Conservation (phyloP, 164 flowering plant genomes). For the Malania oleifera region DNA sequence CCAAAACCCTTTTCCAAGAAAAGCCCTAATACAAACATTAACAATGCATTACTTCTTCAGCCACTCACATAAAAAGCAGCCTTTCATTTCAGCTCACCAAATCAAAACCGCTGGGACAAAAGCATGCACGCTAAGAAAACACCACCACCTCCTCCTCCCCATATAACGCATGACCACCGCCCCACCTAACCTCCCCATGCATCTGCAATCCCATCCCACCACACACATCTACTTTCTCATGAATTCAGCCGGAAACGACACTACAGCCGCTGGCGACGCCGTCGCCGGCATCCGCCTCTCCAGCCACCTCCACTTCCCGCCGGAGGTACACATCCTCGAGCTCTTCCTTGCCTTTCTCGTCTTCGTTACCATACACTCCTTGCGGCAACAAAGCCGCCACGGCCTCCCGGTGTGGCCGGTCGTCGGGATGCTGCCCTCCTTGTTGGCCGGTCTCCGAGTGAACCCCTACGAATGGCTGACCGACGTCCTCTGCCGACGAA, state of each 20-base stretch:
- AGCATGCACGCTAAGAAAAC: slow-evolving; percentile 43
- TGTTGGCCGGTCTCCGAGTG: slow-evolving; percentile 31
- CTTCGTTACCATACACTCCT: slow-evolving; percentile 49
- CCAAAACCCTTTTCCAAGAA: slow-evolving; percentile 1
- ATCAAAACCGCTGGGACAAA: slow-evolving; percentile 36
- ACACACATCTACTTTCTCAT: no score
- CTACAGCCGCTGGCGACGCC: slow-evolving; percentile 1
- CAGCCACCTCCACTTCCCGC: slow-evolving; percentile 22
- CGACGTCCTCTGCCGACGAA: slow-evolving; percentile 31
- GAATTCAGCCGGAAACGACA: slow-evolving; percentile 24
- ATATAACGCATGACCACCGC: slow-evolving; percentile 25
- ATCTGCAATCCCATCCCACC: slow-evolving; percentile 10
- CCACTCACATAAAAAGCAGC: neutral
- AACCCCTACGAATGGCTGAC: slow-evolving; percentile 74
- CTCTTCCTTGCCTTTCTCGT: slow-evolving; percentile 44
- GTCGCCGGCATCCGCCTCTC: slow-evolving; percentile 4
- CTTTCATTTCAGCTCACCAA: slow-evolving; percentile 70
- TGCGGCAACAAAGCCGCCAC: slow-evolving; percentile 45
- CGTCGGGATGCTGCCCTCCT: slow-evolving; percentile 80
- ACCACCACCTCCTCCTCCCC: slow-evolving; percentile 1
- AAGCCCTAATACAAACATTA: neutral
- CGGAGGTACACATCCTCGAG: slow-evolving; percentile 52
- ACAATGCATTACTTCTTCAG: no score
- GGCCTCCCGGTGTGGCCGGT: slow-evolving; percentile 87
- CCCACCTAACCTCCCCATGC: slow-evolving; percentile 12